phyloP scores from a whole-genome alignment of 345 rosid genomes.

The Pistacia vera region DNA sequence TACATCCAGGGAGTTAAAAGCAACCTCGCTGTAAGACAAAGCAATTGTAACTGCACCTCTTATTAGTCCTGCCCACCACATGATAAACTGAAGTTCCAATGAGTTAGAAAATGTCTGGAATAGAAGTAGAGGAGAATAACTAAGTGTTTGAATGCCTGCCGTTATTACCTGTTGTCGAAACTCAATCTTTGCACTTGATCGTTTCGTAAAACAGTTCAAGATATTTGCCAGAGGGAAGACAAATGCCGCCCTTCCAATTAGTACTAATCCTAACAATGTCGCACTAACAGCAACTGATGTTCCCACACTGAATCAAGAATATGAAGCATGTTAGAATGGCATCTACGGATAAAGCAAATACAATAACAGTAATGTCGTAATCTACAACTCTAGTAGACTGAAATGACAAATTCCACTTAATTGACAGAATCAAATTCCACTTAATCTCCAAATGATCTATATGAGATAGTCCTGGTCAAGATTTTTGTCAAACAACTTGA shows the following conservation, averaged over 20 bases:
- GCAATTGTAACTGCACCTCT: conserved; percentile 83
- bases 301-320: conserved; percentile 42
- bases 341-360: not conserved
- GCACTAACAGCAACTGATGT: conserved; percentile 54
- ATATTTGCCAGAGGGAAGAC: conserved; percentile 60
- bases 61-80: conserved; percentile 87
- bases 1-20: not conserved
- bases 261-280: conserved; percentile 46
- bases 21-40: conserved; percentile 57
- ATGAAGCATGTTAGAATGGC: conserved; percentile 18
- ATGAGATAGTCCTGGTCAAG: not conserved
- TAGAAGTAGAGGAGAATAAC: conserved; percentile 4
- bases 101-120: conserved; percentile 16
- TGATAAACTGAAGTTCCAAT: conserved; percentile 50
- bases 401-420: too few species aligned
- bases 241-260: conserved; percentile 70
- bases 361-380: not conserved
- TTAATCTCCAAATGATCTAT: not conserved
- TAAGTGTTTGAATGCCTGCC: not conserved
- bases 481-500: not conserved
- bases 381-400: too few species aligned
- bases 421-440: too few species aligned
- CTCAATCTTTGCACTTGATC: conserved; percentile 35
- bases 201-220: conserved; percentile 34
- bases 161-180: conserved; percentile 55